These are phyloP conservation scores for Fragosphaeria purpurea DNA, from an alignment of 2,329 filamentous ascomycete species.

Conservation along the genomic window DNA sequence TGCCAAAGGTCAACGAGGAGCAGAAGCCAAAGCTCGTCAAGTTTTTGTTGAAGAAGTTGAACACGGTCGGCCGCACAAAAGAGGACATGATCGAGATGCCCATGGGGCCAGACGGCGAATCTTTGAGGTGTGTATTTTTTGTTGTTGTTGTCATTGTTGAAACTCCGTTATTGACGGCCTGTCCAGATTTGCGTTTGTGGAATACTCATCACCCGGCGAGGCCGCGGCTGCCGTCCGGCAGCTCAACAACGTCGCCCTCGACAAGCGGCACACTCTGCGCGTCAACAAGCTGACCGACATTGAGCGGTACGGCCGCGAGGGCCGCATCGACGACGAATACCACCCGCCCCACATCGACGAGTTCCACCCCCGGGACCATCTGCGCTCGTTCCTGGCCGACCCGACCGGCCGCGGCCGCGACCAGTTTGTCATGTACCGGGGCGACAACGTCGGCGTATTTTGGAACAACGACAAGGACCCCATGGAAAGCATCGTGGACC, in stretches of 20 bases:
- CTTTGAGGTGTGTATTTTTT: slow-evolving; percentile 58
- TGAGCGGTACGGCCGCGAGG: slow-evolving; percentile 90
- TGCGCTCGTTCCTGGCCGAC: slow-evolving; percentile 88
- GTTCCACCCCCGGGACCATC: slow-evolving; percentile 86
- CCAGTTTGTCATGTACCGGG: slow-evolving; percentile 90
- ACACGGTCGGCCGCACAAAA: slow-evolving; percentile 69
- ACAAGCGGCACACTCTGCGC: slow-evolving; percentile 90
- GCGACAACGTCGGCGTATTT: slow-evolving; percentile 85
- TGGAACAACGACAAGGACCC: slow-evolving; percentile 96
- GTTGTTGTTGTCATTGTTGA: background rate
- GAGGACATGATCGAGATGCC: slow-evolving; percentile 94
- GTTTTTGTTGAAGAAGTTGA: slow-evolving; percentile 90
- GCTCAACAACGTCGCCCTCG: slow-evolving; percentile 76
- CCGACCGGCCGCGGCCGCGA: slow-evolving; percentile 70
- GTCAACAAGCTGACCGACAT: slow-evolving; percentile 99
- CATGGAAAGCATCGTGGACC: slow-evolving; percentile 82
- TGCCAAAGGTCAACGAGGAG: slow-evolving; percentile 80
- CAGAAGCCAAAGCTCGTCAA: slow-evolving; percentile 92
- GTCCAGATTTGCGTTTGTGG: slow-evolving; percentile 84
- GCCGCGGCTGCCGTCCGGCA: slow-evolving; percentile 81
- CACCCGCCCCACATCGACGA: slow-evolving; percentile 68
- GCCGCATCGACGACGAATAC: slow-evolving; percentile 87
- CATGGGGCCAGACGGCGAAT: slow-evolving; percentile 75
- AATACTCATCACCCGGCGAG: slow-evolving; percentile 85
- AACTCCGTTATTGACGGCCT: background rate